Base-by-base conservation (phyloP, 2,329 filamentous ascomycete species). In the Cladosporium sp. region DNA sequence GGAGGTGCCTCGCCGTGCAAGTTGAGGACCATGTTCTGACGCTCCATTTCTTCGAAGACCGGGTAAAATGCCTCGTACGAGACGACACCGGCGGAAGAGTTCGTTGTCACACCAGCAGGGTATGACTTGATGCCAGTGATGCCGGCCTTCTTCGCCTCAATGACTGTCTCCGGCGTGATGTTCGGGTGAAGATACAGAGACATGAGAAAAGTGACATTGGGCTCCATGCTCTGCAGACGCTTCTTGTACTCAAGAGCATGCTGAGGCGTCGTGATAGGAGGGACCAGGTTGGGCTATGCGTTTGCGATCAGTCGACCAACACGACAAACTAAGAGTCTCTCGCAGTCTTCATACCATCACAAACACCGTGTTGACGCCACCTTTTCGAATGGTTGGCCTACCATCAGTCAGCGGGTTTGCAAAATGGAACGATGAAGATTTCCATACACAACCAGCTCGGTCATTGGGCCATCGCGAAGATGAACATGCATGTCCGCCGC, bases 41-140 rank as follows among this genome's bases (percentile, higher is more conserved):
- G 74, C 67, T 95, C 86, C 91, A 97, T 96, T 59, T 88, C 87
- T n/a, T 78, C 80, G 66, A 97, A 95, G 11, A 92, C 87, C 6
- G 83, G 81, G 66, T 87, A 86, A 72, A 89, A 92, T 32, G 77
- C 72, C 55, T 83, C 81, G 63, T 88, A 82, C 53, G 82, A 80
- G 13, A 86, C 74, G 19, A 91, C 86, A 10, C 87, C 88, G 22
- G 80, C 81, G 34, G 76, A 75, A 3, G 79, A 83, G 64, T 84
- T 82, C 48, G 78, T 81, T 3, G 78, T 81, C 35, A 80, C 77
- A 34, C 74, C 75, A 16, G 74, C 74, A 4, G 76, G 76, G 61
- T 90, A 89, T 43, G 83, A 78, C 70, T 90, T 90, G 45, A 90
- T 81, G 32, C 86, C 86, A 19, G 74, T 75, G 61, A 95, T 81